Conservation (phyloP, 2,329 filamentous ascomycete genomes). For the Monosporascus ibericus region DNA sequence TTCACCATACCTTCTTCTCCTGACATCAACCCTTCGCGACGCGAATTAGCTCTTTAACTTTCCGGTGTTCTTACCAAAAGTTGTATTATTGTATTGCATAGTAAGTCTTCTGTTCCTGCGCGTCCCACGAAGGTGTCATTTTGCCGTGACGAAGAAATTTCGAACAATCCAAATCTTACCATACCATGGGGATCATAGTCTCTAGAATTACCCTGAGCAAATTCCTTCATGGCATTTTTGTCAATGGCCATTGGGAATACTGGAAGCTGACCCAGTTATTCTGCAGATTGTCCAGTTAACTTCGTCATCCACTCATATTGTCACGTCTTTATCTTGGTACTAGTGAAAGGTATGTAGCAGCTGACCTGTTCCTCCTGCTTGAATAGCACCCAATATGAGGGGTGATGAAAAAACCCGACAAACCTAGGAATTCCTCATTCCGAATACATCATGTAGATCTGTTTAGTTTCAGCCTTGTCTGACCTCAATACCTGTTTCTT, state of each 20-base stretch:
- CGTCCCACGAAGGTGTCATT: background rate
- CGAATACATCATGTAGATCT: conserved; percentile 60
- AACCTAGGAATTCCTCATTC: conserved; percentile 62
- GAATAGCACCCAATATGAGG: conserved; percentile 25
- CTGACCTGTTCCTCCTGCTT: conserved; percentile 5
- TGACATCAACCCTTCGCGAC: too few species aligned
- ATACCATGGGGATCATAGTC: conserved; percentile 47
- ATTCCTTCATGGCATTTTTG: conserved; percentile 4
- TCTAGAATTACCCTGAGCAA: conserved; percentile 54
- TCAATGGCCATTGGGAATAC: background rate
- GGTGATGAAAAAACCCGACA: conserved; percentile 57
- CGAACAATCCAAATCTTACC: conserved; percentile 62
- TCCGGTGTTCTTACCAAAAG: background rate
- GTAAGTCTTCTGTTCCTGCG: background rate
- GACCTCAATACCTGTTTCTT: conserved; percentile 33
- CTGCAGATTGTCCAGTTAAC: background rate
- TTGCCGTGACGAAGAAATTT: conserved; percentile 39
- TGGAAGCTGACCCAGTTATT: conserved; percentile 10
- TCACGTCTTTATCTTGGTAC: background rate
- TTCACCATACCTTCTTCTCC: too few species aligned
- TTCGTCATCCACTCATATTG: background rate
- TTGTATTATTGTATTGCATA: background rate
- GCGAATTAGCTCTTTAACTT: too few species aligned
- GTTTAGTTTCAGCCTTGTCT: conserved; percentile 67
- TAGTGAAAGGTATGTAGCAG: conserved; percentile 39